phyloP scores from a whole-genome alignment of 1,284 basidiomycete genomes.

The Coniferiporia weirii region DNA sequence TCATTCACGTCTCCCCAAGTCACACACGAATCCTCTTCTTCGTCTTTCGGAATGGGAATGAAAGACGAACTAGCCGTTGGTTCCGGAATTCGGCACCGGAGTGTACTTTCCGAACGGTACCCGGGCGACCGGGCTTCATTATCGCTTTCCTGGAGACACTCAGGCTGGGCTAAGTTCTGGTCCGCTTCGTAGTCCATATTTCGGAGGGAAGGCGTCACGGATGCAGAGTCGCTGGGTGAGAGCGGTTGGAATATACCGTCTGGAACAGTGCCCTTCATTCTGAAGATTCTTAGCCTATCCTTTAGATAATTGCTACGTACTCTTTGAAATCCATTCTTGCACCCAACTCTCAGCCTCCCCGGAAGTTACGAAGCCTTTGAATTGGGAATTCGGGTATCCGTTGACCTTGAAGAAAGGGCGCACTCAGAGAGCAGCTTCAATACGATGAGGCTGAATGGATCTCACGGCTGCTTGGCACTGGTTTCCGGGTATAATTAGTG shows the following conservation, averaged over 20 bases:
- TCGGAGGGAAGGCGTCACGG: too few relatives aligned
- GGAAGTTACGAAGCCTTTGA: conserved; percentile 30
- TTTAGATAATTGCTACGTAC: not conserved
- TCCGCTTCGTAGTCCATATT: too few relatives aligned
- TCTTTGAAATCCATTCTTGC: not conserved
- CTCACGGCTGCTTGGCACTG: conserved; percentile 11
- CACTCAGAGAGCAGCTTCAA: not conserved
- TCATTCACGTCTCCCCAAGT: not conserved
- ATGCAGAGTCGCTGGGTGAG: too few relatives aligned
- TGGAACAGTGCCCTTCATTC: not conserved
- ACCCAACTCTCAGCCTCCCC: conserved; percentile 29
- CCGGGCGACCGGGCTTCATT: too few relatives aligned
- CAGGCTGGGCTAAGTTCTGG: too few relatives aligned
- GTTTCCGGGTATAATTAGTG: not conserved
- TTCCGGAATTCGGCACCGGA: not conserved
- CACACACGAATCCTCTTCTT: not conserved
- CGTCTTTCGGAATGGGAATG: not conserved
- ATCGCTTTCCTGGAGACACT: too few relatives aligned
- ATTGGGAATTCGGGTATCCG: conserved; percentile 28
- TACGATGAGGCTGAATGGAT: not conserved
- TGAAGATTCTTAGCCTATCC: not conserved
- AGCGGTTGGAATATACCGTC: not conserved
- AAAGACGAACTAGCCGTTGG: not conserved
- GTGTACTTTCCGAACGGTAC: not conserved
- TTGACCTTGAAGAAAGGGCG: conserved; percentile 22